Evolutionary conservation across 345 rosid genomes (phyloP).

Genomic region (Citrus australasica): DNA sequence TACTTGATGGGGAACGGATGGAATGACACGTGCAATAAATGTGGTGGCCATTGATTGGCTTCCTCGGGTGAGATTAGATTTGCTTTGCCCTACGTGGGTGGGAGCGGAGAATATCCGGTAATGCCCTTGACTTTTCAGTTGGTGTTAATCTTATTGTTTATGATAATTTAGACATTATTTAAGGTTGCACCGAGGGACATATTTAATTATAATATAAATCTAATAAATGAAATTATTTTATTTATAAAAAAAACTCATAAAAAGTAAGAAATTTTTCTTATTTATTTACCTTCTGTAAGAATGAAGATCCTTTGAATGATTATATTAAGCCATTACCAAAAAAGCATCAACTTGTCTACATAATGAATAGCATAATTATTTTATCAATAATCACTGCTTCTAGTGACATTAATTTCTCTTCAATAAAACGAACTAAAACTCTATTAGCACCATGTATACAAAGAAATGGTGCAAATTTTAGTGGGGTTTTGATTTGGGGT

Average conservation of each 20-base stretch:
- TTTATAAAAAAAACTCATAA: too few relatives aligned
- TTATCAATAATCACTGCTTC: background rate
- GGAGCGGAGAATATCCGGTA: constrained; percentile 2
- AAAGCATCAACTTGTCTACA: background rate
- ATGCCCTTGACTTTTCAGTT: background rate
- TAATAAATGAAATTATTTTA: too few relatives aligned
- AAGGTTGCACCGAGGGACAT: too few relatives aligned
- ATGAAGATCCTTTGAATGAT: background rate
- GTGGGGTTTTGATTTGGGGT: background rate
- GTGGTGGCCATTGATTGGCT: background rate
- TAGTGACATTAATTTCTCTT: constrained; percentile 2
- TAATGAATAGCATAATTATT: background rate
- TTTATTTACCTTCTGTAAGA: too few relatives aligned
- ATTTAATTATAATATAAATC: too few relatives aligned
- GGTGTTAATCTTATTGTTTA: background rate
- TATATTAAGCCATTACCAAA: background rate
- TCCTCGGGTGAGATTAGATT: background rate
- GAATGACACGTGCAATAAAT: background rate
- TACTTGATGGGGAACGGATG: background rate
- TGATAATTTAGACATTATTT: background rate
- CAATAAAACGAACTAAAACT: background rate
- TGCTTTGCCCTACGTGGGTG: background rate
- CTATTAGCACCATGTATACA: constrained; percentile 17
- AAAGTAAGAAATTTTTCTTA: too few relatives aligned
- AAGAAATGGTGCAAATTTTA: constrained; percentile 11